A percentile compares a stretch with the other conserved stretches of the same genome.
These are phyloP conservation scores for Cajanus cajan DNA, from an alignment of 306 rosid species.

Conservation along the genomic window DNA sequence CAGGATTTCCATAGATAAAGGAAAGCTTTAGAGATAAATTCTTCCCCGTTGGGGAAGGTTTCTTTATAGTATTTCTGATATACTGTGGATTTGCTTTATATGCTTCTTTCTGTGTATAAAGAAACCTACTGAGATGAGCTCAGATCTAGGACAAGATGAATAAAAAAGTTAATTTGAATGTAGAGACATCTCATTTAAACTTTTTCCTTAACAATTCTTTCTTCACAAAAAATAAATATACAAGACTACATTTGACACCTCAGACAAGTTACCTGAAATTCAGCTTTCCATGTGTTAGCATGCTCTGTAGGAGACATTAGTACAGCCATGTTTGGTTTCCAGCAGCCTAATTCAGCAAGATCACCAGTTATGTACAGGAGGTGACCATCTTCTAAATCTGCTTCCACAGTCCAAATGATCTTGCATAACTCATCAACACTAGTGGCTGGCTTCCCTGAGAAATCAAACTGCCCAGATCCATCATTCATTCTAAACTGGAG, in stretches of 20 bases:
- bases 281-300: constrained; percentile 80
- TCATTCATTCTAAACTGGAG: constrained; percentile 42
- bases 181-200: constrained; percentile 13
- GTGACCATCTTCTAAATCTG: constrained; percentile 78
- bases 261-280: constrained; percentile 56
- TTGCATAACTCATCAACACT: constrained; percentile 55
- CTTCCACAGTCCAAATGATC: constrained; percentile 74
- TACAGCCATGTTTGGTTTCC: constrained; percentile 80
- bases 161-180: constrained; percentile 6
- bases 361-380: constrained; percentile 86
- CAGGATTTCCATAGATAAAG: constrained; percentile 25
- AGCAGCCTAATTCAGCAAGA: constrained; percentile 74
- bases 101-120: background rate
- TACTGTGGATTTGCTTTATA: constrained; percentile 7
- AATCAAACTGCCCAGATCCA: constrained; percentile 39
- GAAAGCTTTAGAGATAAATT: background rate
- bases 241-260: background rate
- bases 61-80: background rate
- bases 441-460: constrained; percentile 56
- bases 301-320: constrained; percentile 74
- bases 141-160: background rate
- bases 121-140: background rate
- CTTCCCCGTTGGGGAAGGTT: background rate
- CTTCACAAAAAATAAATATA: constrained; percentile 4
- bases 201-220: background rate